Evolutionary conservation across 495 filamentous ascomycete genomes (phyloP), one percentile per base, ranked within the genome.

Genomic region (Polyplosphaeria fusca): DNA sequence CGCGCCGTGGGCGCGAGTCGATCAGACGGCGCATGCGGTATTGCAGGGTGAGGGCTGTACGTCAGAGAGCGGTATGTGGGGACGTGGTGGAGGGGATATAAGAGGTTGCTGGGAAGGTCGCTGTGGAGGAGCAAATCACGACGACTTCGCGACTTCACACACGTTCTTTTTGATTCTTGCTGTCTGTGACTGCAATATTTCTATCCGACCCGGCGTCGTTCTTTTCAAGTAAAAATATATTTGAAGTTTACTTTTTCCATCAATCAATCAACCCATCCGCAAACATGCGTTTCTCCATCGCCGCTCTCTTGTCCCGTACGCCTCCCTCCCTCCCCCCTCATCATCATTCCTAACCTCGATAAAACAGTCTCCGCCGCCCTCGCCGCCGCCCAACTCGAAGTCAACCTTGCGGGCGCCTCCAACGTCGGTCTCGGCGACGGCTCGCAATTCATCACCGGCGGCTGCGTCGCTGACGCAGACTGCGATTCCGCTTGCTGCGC

Each of bases 401-500:
- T 45, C 39, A 61, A 61, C 39, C 12, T 5, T 23, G 58, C 58
- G 1, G 58, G 58, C 35, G 23, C 58, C 2, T 19, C 23, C 5
- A 55, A 49, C 27, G 58, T 61, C 27, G 58, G 58, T 7, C 23
- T 51, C 2, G 58, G 50, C 7, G 45, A 61, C 24, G 58, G 44
- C 27, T 48, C 58, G 0, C 58, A 61, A 23, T 61, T 61, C 45
- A 61, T 61, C 44, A 61, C 58, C 12, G 58, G 58, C 16, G 58
- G 58, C 9, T 61, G 58, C 40, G 51, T 55, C 23, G 22, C 58
- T 4, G 39, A 61, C 22, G 58, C 51, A 16, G 55, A 77, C 52
- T 77, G 74, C 68, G 45, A 40, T 20, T 71, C 68, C 14, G 70
- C 51, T n/a, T 77, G 74, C 67, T 77, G 74, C 54, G 73, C 74